Evolutionary conservation across 2,329 filamentous ascomycete species (phyloP).

Genomic region (Colletotrichum australisinense): DNA sequence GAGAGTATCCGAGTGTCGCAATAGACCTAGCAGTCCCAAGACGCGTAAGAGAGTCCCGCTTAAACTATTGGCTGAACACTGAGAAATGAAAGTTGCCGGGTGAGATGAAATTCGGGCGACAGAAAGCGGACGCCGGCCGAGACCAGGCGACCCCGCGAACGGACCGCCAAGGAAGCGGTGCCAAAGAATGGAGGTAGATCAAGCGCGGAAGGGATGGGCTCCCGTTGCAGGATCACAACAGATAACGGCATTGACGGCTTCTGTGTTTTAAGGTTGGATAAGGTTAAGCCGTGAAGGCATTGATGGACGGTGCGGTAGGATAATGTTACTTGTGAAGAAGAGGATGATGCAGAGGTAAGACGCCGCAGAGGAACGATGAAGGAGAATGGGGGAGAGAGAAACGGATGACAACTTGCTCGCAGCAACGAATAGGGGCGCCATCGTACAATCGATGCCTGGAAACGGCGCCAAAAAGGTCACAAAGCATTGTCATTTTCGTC

Average conservation of each 20-base stretch:
- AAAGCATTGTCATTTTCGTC: background rate
- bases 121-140: conserved; percentile 18
- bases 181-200: conserved; percentile 20
- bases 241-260: conserved; percentile 36
- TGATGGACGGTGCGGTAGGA: background rate
- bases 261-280: conserved; percentile 4
- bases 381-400: background rate
- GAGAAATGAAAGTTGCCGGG: background rate
- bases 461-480: background rate
- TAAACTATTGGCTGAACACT: conserved; percentile 3
- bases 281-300: conserved; percentile 4
- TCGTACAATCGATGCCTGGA: background rate
- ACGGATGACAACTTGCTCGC: background rate
- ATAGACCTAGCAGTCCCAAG: background rate
- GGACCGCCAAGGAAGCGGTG: conserved; percentile 15
- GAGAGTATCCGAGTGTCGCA: background rate
- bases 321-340: background rate
- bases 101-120: background rate
- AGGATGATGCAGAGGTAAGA: background rate
- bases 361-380: background rate
- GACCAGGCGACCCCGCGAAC: conserved; percentile 17
- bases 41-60: background rate
- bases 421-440: background rate
- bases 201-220: conserved; percentile 38
- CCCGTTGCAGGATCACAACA: conserved; percentile 40